These are phyloP conservation scores for Ilex paraguariensis DNA, from an alignment of 305 asterid species.

Conservation along the genomic window DNA sequence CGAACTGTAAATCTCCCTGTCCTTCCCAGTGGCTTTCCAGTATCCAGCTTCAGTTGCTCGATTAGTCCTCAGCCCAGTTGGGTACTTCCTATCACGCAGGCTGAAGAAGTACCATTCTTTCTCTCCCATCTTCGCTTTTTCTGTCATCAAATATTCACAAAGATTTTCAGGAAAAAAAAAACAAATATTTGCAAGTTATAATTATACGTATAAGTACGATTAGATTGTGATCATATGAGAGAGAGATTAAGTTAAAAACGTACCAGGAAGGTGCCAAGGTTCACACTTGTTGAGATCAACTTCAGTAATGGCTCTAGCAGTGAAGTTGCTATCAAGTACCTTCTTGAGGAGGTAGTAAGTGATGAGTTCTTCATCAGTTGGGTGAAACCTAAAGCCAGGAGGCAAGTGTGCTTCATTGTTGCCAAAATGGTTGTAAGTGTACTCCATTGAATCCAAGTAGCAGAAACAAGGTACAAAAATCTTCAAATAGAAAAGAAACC, in stretches of 20 bases:
- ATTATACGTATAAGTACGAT: too few species aligned
- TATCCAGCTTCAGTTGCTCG: constrained; percentile 95
- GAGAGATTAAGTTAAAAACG: not conserved
- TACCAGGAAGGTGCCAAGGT: constrained; percentile 98
- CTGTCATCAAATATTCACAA: constrained; percentile 12
- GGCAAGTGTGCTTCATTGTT: constrained; percentile 52
- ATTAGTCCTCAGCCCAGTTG: constrained; percentile 92
- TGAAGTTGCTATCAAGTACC: constrained; percentile 62
- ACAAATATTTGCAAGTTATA: not conserved
- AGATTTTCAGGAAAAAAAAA: too few species aligned
- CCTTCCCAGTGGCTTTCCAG: constrained; percentile 99
- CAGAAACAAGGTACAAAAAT: not conserved
- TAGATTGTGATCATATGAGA: too few species aligned
- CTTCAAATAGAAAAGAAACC: not conserved
- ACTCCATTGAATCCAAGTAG: constrained; percentile 26
- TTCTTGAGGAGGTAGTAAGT: constrained; percentile 81
- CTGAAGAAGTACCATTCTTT: constrained; percentile 98
- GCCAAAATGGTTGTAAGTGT: constrained; percentile 25
- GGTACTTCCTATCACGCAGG: constrained; percentile 81
- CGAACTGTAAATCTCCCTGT: constrained; percentile 79
- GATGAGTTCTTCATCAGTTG: constrained; percentile 91
- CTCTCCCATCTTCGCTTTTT: constrained; percentile 85
- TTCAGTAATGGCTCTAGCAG: constrained; percentile 74
- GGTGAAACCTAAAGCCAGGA: constrained; percentile 90
- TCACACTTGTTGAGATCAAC: constrained; percentile 95